Percentiles rank a stretch among this genome's conserved stretches.
Evolutionary conservation across 768 basidiomycete genomes (phyloP).

Genomic region (Antrodiella citrinella): DNA sequence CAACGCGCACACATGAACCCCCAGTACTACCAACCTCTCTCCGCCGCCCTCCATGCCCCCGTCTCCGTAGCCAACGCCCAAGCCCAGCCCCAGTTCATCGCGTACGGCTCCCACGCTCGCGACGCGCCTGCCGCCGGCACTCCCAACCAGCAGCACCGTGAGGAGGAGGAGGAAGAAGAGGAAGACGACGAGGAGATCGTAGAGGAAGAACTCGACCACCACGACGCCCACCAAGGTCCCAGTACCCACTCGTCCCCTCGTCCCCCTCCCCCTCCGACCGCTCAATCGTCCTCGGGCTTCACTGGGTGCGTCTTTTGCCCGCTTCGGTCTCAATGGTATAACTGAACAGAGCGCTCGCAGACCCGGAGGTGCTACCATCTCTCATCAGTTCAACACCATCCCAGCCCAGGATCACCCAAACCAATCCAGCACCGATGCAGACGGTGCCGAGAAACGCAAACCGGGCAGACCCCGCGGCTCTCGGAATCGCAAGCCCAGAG

Average conservation of each 20-base stretch:
- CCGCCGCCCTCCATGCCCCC: slow-evolving; percentile 66
- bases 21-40: slow-evolving; percentile 75
- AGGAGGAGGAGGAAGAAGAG: slow-evolving; percentile 59
- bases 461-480: slow-evolving; percentile 77
- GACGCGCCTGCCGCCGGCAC: slow-evolving; percentile 19
- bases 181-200: slow-evolving; percentile 71
- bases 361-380: neutral
- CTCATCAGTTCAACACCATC: slow-evolving; percentile 15
- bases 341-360: neutral
- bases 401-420: slow-evolving; percentile 23
- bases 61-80: slow-evolving; percentile 9
- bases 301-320: slow-evolving; percentile 17
- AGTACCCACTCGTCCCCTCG: slow-evolving; percentile 25
- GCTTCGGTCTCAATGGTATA: neutral
- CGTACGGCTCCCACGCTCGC: slow-evolving; percentile 11
- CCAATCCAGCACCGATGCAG: slow-evolving; percentile 18
- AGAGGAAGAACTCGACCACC: slow-evolving; percentile 52
- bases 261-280: neutral
- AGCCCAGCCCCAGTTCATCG: neutral
- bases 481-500: slow-evolving; percentile 55
- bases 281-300: slow-evolving; percentile 8
- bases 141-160: slow-evolving; percentile 16
- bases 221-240: slow-evolving; percentile 18
- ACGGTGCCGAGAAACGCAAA: slow-evolving; percentile 52
- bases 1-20: slow-evolving; percentile 38